Evolutionary conservation across 805 yeast species (phyloP), one percentile per base, ranked within the genome.

Genomic region (Metschnikowia borealis): DNA sequence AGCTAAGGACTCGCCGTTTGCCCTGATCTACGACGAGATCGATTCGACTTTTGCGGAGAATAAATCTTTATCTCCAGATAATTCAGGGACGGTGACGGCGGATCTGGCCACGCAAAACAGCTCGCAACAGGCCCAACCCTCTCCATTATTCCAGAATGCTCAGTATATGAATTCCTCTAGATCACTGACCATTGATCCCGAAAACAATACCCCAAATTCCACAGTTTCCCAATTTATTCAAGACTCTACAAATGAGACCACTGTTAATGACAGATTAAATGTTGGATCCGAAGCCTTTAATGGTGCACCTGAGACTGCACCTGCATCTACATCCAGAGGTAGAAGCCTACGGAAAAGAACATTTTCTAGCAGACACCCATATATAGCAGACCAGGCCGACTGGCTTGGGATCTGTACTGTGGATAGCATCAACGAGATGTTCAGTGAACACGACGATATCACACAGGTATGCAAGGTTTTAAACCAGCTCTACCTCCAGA

Each of bases 341-440:
- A 32, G 75, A 47, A 67, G 74, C 26, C 58, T 71, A 14, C 56
- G 78, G 3, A 70, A 72, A 54, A 58, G 78, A 26, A 74, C 69
- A 23, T 74, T 74, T 49, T 70, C 78, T 3, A 69, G 74, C 55
- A 62, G 75, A 3, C 75, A 73, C 56, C 78, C 78, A 0, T 74
- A 74, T 53, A 54, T 74, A 26, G 72, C 75, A 10, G 78, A 74
- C 54, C 73, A 71, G 50, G 77, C 77, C 3, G 74, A 72, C 48
- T 74, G 72, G 64, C 60, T 74, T 34, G 78, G 73, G 3, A 60
- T 74, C 13, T 64, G 74, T 4, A 62, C 67, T 38, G 52, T 62
- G 11, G 69, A 66, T 40, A 65, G 67, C 48, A 57, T 74, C 52
- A 73, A 74, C 53, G 73, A 70, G 23, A 51, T 74, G 47, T 73